Base-by-base conservation (phyloP, 2,329 filamentous ascomycete species). In the Bipolaris bicolor region DNA sequence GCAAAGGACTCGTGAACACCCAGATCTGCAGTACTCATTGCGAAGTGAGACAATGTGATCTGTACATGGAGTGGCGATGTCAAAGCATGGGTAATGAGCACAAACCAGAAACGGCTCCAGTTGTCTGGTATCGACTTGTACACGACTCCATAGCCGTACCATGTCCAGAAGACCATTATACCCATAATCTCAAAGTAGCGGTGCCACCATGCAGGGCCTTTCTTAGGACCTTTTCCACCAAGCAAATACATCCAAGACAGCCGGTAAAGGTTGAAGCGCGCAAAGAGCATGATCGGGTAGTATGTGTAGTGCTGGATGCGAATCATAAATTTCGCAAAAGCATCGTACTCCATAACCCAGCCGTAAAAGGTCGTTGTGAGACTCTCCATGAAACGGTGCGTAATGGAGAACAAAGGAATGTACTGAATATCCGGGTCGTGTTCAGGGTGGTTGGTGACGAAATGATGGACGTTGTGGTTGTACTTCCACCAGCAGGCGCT, bases 401-500 rank as follows among this genome's bases (percentile, higher is more conserved):
- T 86, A 31, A 88, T 85, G 48, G 88, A 88, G 67, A 91, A 89
- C 49, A 90, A 82, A 0, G 88, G 88, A 49, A 90, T 80, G 72
- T 90, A 88, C 63, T 90, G 85, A 67, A 97, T 98, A 74, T 98
- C 94, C 0, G 95, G 94, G 73, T 98, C 94, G 73, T 98, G 94
- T 76, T 97, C 95, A 13, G 93, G 91, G 41, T 90, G 90, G 76
- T 98, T 98, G 16, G 95, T 98, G 50, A 98, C 90, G 66, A 98
- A 92, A 72, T 98, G 94, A 74, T 98, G 94, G 7, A 97, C 92
- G 71, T 98, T 98, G 77, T 98, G 94, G 74, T 88, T 97, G 60
- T 87, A 85, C 78, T 98, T 98, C 94, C 95, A 99, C 95, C 95
- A 99, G 43, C 94, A 91, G 52, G 97, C 79, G 24, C 92, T 97